Evolutionary conservation across 169 alveolate genomes (phyloP), one percentile per base, ranked within the genome.

Genomic region (Babesia ovis): DNA sequence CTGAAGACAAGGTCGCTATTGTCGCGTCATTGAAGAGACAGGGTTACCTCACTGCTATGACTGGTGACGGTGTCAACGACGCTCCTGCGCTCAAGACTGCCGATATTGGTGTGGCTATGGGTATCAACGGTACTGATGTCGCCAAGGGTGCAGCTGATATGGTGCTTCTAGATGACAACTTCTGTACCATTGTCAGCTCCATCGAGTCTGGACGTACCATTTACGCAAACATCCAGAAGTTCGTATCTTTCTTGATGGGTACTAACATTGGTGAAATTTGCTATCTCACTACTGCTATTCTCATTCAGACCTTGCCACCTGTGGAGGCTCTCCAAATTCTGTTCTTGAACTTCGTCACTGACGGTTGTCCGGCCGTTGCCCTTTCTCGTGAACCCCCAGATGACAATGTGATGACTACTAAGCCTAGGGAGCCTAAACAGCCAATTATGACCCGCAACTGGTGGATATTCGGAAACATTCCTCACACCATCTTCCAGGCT

Each of bases 71-170:
- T 41, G 93, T 94, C 8, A 93, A 93, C 76, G 97, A 93, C 68
- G 97, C 97, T 9, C 96, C 97, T 14, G 97, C 98, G 29, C 85
- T 93, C n/a, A 90, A 92, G 76, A 80, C 85, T 68, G 86, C 83
- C 50, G 97, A 96, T 84, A 96, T 96, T 3, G 98, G 98, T 29
- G 93, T 96, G 67, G 95, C 98, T 46, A 95, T 95, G 98, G 97
- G 97, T 39, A 94, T 94, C 35, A 93, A 96, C 64, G 96, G 98
- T 51, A 93, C 98, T 29, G 95, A 92, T 61, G 94, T 92, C 60
- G 95, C 95, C 27, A 91, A 89, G 67, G 92, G 92, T 29, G 94
- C 95, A 3, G 59, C 93, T 11, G 94, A 92, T 69, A 85, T 91
- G 83, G 93, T 92, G 22, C 86, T 92, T 60, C 77, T 91, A 48